Evolutionary conservation across 176 grass and related monocot genomes (phyloP).

Genomic region (Eragrostis curvula): DNA sequence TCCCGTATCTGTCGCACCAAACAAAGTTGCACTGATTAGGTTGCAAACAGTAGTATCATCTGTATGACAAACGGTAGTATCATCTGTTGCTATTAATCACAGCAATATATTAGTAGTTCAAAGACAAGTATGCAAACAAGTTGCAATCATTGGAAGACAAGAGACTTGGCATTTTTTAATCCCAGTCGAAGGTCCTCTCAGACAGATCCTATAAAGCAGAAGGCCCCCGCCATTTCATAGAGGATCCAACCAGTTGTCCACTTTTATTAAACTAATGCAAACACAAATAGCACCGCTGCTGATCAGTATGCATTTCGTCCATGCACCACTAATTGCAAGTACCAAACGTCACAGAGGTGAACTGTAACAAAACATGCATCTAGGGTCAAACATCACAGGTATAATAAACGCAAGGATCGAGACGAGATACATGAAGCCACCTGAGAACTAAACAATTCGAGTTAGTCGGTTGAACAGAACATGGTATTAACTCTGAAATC

Average conservation of each 20-base stretch:
- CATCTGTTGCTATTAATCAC: neutral
- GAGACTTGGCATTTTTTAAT: neutral
- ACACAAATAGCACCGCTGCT: neutral
- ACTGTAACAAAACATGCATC: slow-evolving; percentile 28
- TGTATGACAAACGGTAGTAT: too few species aligned
- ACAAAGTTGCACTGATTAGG: too few species aligned
- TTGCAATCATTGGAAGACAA: neutral
- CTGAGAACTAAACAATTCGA: slow-evolving; percentile 25
- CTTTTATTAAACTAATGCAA: slow-evolving; percentile 34
- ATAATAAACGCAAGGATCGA: slow-evolving; percentile 7
- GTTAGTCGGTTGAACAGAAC: neutral
- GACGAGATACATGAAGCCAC: neutral
- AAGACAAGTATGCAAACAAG: neutral
- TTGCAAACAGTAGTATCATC: too few species aligned
- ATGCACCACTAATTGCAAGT: neutral
- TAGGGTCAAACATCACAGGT: slow-evolving; percentile 29
- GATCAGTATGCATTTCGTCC: neutral
- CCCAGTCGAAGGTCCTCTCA: slow-evolving; percentile 10
- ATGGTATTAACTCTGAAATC: neutral
- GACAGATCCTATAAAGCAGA: neutral
- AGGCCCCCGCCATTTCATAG: neutral
- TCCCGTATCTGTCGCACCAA: neutral
- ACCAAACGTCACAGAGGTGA: neutral
- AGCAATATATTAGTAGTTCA: neutral
- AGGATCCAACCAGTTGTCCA: neutral